Evolutionary conservation across 1,139 yeast genomes (phyloP).

Genomic region (Pichia sp.): DNA sequence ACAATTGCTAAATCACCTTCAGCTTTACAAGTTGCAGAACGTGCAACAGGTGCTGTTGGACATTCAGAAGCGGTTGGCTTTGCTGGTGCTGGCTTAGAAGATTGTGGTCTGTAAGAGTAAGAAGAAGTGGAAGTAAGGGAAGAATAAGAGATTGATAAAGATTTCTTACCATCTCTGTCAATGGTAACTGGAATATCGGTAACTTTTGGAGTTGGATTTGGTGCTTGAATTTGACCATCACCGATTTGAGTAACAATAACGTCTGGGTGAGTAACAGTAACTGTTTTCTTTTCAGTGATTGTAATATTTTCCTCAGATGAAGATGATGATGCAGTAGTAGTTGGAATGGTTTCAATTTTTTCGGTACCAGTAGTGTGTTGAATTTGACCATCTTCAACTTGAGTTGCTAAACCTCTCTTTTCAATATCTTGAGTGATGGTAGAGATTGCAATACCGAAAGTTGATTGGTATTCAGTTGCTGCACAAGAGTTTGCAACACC

Average conservation of each 20-base stretch:
- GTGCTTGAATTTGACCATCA: conserved; percentile 38
- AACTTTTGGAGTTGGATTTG: conserved; percentile 18
- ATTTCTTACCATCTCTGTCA: conserved; percentile 25
- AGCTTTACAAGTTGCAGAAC: conserved; percentile 44
- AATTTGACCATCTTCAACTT: conserved; percentile 16
- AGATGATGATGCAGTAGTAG: conserved; percentile 17
- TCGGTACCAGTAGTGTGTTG: conserved; percentile 8
- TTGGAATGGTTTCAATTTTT: background rate
- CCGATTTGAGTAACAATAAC: conserved; percentile 32
- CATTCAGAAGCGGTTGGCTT: conserved; percentile 26
- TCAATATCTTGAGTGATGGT: conserved; percentile 37
- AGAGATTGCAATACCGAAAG: conserved; percentile 62
- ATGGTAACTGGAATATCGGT: conserved; percentile 21
- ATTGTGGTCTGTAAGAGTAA: conserved; percentile 32
- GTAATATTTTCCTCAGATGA: conserved; percentile 43
- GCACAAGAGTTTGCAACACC: conserved; percentile 44
- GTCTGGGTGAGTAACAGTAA: conserved; percentile 22
- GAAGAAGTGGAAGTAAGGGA: conserved; percentile 19
- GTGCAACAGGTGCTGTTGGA: conserved; percentile 32
- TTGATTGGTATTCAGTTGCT: conserved; percentile 45
- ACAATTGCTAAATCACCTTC: conserved; percentile 48
- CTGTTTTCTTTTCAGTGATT: conserved; percentile 27
- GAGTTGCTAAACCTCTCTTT: conserved; percentile 26
- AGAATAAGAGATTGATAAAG: conserved; percentile 32
- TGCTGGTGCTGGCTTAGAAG: conserved; percentile 27